Conservation (phyloP, 331 rosid genomes). For the Acacia pycnantha region DNA sequence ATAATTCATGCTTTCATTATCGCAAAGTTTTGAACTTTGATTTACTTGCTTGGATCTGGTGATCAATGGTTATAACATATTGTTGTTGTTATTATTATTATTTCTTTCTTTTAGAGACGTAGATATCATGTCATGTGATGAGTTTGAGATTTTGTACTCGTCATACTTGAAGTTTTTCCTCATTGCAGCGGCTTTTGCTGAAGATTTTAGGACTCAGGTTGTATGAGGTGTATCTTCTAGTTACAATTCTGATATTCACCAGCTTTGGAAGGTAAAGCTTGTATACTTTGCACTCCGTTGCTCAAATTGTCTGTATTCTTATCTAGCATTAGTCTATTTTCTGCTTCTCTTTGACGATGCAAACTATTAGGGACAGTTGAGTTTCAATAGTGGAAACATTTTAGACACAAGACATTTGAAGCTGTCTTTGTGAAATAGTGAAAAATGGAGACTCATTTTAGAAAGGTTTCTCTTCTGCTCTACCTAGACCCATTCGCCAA, state of each 20-base stretch:
- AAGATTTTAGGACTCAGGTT: no score
- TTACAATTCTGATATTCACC: slow-evolving; percentile 26
- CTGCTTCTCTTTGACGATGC: no score
- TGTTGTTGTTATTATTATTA: no score
- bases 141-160: slow-evolving; percentile 17
- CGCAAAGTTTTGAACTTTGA: no score
- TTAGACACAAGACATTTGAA: neutral
- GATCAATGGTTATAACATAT: no score
- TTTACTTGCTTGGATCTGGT: no score
- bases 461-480: neutral
- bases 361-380: no score
- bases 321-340: no score
- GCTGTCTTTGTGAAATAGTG: neutral
- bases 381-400: neutral
- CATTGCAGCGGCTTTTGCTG: no score
- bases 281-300: neutral
- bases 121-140: neutral
- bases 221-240: no score
- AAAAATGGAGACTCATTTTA: neutral
- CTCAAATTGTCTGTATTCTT: slow-evolving; percentile 5
- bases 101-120: no score
- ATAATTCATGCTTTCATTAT: no score
- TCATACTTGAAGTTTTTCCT: slow-evolving; percentile 8
- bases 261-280: slow-evolving; percentile 57
- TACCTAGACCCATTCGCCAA: neutral